Percentiles rank a stretch among this genome's conserved stretches.
phyloP scores from a whole-genome alignment of 2,329 filamentous ascomycete species.

The Xylaria sp. region DNA sequence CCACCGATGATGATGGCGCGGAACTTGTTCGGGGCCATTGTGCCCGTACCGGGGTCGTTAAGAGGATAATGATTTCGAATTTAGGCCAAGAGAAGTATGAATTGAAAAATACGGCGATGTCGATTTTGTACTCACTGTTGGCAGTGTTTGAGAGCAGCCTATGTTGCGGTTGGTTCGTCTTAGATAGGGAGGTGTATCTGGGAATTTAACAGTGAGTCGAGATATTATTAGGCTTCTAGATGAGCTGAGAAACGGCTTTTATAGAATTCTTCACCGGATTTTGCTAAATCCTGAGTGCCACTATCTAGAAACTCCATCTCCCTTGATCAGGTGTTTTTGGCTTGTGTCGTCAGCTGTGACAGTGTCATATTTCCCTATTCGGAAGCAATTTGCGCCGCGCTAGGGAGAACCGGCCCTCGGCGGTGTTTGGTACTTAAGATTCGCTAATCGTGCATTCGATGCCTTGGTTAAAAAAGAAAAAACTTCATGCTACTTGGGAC shows the following conservation, averaged over 20 bases:
- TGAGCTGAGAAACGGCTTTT: background rate
- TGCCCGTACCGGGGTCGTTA: background rate
- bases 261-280: background rate
- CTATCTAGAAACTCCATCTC: background rate
- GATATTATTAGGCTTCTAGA: too few relatives aligned
- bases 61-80: background rate
- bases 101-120: too few relatives aligned
- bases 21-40: slow-evolving; percentile 17
- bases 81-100: background rate
- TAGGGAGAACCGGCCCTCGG: background rate
- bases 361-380: background rate
- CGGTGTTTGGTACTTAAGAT: too few relatives aligned
- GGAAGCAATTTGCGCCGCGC: slow-evolving; percentile 22
- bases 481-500: too few relatives aligned
- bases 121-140: too few relatives aligned
- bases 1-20: slow-evolving; percentile 27
- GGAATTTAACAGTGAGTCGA: too few relatives aligned
- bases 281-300: too few relatives aligned
- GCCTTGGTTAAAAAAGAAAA: too few relatives aligned
- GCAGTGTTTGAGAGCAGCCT: too few relatives aligned
- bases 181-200: too few relatives aligned
- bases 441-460: too few relatives aligned
- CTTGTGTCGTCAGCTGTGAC: background rate
- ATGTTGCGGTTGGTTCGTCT: too few relatives aligned
- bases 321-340: background rate